Evolutionary conservation across 371 early-diverging fungal genomes (phyloP), one percentile per base, ranked within the genome.

Genomic region (Saksenaea oblongispora): DNA sequence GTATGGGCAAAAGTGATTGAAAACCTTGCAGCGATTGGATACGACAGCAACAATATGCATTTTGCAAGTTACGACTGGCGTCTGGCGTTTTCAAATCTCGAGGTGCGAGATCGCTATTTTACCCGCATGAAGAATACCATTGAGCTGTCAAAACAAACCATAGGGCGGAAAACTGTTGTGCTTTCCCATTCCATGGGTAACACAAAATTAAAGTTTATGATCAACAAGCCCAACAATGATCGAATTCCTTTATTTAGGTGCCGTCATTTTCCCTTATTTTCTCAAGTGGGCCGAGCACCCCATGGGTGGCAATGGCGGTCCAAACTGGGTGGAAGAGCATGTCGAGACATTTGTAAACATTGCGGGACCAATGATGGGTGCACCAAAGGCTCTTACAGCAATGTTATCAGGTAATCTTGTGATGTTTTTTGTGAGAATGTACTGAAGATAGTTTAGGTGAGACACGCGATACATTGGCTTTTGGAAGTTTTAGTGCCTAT

Each of bases 11-110:
- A 90, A 54, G 76, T 87, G 22, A 87, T 93, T 61, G 89, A 92
- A 67, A 96, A 95, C 69, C 64, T 96, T 55, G 94, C 94, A 0
- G 89, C 87, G 0, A 84, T 97, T 51, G 96, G 96, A 28, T 95
- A 95, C 71, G 96, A 97, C 74, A 87, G 76, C 74, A 92, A 90
- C 64, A 92, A 87, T 54, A 92, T 96, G 89, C 82, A 90, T 39
- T 75, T 96, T 51, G 95, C 95, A 0, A 82, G 94, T 0, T 98
- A 95, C 72, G 97, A 98, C 77, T 98, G 98, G 98, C 83, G 98
- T 44, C 78, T 98, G 42, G 83, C 92, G 0, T 88, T 91, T 60
- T 58, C 73, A 15, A 92, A 95, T 54, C 79, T 97, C 4, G 96
- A 98, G 71, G 78, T 74, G 7, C 84, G 98, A 14, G 98, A 98